A percentile compares a stretch with the other conserved stretches of the same genome.
Evolutionary conservation across 208 protist genomes (phyloP).

Genomic region (Strigomonas galati): DNA sequence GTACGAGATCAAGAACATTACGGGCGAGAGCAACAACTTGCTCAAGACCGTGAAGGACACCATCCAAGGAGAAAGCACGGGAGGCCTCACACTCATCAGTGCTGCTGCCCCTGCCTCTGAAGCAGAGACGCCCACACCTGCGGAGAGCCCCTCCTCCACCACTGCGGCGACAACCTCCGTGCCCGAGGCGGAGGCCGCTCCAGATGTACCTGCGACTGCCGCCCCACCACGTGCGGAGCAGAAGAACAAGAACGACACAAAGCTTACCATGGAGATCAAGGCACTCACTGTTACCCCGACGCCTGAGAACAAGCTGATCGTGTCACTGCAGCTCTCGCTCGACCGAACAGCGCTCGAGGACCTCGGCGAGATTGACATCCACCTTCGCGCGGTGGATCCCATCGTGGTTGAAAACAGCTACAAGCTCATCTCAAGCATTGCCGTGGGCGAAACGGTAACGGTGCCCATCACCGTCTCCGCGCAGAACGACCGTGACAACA

Average conservation of each 20-base stretch:
- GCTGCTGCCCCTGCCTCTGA: not conserved
- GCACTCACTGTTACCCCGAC: not conserved
- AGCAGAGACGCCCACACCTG: not conserved
- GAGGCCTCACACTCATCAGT: not conserved
- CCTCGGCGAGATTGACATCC: slow-evolving; percentile 33
- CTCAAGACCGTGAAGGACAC: no score
- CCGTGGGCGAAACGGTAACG: slow-evolving; percentile 19
- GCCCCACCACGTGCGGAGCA: not conserved
- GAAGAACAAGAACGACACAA: no score
- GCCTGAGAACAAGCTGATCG: slow-evolving; percentile 14
- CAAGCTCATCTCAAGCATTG: slow-evolving; percentile 27
- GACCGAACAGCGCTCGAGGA: not conserved
- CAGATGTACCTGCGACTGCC: not conserved
- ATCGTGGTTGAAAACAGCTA: slow-evolving; percentile 31
- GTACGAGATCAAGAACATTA: slow-evolving; percentile 44
- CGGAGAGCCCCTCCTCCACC: not conserved
- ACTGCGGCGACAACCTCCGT: not conserved
- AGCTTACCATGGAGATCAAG: not conserved
- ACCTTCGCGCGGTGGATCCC: slow-evolving; percentile 45
- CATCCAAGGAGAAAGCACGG: no score
- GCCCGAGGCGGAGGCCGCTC: not conserved
- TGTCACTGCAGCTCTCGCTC: slow-evolving; percentile 22
- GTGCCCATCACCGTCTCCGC: slow-evolving; percentile 42
- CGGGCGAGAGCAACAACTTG: not conserved
- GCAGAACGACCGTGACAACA: slow-evolving; percentile 34